phyloP scores from a whole-genome alignment of 768 basidiomycete species.

The Termitomyces sp. region DNA sequence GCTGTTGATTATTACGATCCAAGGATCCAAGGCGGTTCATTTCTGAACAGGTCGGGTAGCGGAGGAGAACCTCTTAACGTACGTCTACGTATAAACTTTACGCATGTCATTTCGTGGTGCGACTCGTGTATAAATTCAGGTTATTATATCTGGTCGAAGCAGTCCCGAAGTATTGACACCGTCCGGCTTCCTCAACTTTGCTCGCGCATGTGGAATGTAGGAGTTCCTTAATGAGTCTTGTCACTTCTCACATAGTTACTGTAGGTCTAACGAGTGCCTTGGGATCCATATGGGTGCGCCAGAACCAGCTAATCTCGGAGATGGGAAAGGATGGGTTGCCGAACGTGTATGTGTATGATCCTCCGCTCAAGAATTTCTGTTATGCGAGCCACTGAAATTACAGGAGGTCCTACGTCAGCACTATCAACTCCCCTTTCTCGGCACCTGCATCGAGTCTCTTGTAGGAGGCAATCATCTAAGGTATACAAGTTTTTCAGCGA shows the following conservation, averaged over 20 bases:
- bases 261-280: constrained; percentile 53
- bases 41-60: constrained; percentile 19
- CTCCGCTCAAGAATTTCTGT: neutral
- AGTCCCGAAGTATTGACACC: constrained; percentile 42
- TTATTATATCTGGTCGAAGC: constrained; percentile 54
- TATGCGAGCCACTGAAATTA: constrained; percentile 17
- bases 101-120: neutral
- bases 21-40: constrained; percentile 15
- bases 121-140: constrained; percentile 20
- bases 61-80: constrained; percentile 22
- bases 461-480: constrained; percentile 67
- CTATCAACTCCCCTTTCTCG: constrained; percentile 58
- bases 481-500: constrained; percentile 21
- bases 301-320: constrained; percentile 65
- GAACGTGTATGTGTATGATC: constrained; percentile 23
- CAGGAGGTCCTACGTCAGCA: constrained; percentile 67
- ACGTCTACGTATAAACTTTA: constrained; percentile 15
- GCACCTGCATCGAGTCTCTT: constrained; percentile 66
- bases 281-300: constrained; percentile 52
- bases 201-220: constrained; percentile 51
- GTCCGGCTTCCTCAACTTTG: constrained; percentile 44
- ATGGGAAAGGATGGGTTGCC: constrained; percentile 53
- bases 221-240: neutral
- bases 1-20: constrained; percentile 19
- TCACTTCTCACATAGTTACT: neutral